Conservation (phyloP, 2,329 filamentous ascomycete genomes). For the Zymoseptoria ardabiliae region DNA sequence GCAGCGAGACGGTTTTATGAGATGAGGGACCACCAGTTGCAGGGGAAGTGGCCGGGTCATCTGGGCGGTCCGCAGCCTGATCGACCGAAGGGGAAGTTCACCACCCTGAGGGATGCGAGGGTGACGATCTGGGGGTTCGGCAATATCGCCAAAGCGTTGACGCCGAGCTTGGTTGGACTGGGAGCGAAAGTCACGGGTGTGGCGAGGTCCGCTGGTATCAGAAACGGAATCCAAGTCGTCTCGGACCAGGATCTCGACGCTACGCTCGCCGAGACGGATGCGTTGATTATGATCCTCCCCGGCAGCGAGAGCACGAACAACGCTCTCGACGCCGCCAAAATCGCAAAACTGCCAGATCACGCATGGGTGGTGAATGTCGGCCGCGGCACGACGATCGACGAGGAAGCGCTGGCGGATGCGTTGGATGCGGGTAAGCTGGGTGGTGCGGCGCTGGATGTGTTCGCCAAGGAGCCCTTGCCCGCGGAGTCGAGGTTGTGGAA, state of each 20-base stretch:
- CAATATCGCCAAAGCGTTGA: conserved; percentile 57
- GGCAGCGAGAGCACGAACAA: conserved; percentile 51
- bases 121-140: conserved; percentile 59
- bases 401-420: conserved; percentile 41
- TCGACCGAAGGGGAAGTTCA: conserved; percentile 50
- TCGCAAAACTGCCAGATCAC: conserved; percentile 50
- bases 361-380: conserved; percentile 65
- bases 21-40: conserved; percentile 56
- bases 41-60: conserved; percentile 52
- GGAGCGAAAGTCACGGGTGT: conserved; percentile 55
- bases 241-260: conserved; percentile 47
- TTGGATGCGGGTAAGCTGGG: conserved; percentile 40
- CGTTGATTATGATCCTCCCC: conserved; percentile 60
- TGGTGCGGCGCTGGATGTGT: conserved; percentile 47
- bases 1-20: conserved; percentile 53
- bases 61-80: conserved; percentile 56
- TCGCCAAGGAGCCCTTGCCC: conserved; percentile 48
- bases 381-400: conserved; percentile 54
- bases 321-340: conserved; percentile 48
- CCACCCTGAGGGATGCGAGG: conserved; percentile 51
- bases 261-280: conserved; percentile 52
- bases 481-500: conserved; percentile 38
- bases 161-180: conserved; percentile 47
- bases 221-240: conserved; percentile 52
- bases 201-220: conserved; percentile 50